Base-by-base conservation (phyloP, 1,284 basidiomycete genomes). In the Butyriboletus appendiculatus region DNA sequence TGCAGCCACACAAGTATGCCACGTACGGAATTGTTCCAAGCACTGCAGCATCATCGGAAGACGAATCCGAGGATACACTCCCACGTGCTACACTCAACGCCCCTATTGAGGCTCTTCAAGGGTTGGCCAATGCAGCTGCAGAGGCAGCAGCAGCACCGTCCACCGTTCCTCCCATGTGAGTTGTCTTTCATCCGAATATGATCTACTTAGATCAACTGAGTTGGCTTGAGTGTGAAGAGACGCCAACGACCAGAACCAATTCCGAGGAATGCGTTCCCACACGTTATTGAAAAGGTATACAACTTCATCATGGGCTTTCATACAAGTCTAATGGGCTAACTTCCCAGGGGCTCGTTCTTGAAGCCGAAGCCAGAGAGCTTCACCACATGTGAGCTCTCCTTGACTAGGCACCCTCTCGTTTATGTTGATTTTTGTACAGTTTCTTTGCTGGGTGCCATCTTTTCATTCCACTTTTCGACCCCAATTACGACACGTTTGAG, bases 381-480 rank as follows among this genome's bases (percentile, higher is more conserved):
- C 91, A 86, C 72, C 86, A 90, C 72, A 91, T 92, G 88, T 90
- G 73, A 70, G 75, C 55, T 56, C 40, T 59, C 45, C 16, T 55
- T 49, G 20, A 45, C 46, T 32, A 32, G 30, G 11, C 16, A 12
- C 46, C 33, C 45, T 42, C 24, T 58, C 7, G 47, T 50, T 56
- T 38, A 45, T 51, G 30, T 55, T 62, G 57, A 67, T 61, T 56
- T 56, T 63, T 60, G 68, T 61, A 65, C 75, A 95, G 92, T 64
- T 97, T 97, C 80, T 96, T 96, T 76, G 88, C 90, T 52, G 94
- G 94, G 51, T 96, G 94, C 73, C 91, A 96, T 75, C 84, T 96
- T 68, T 96, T 96, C 77, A 94, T 96, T 57, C 94, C 94, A 39
- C 80, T 96, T 48, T 96, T 94, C 76, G 93, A 96, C 74, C 89